A percentile compares a stretch with the other conserved stretches of the same genome.
Evolutionary conservation across 176 grass and related monocot species (phyloP).

Genomic region (Phyllostachys edulis): DNA sequence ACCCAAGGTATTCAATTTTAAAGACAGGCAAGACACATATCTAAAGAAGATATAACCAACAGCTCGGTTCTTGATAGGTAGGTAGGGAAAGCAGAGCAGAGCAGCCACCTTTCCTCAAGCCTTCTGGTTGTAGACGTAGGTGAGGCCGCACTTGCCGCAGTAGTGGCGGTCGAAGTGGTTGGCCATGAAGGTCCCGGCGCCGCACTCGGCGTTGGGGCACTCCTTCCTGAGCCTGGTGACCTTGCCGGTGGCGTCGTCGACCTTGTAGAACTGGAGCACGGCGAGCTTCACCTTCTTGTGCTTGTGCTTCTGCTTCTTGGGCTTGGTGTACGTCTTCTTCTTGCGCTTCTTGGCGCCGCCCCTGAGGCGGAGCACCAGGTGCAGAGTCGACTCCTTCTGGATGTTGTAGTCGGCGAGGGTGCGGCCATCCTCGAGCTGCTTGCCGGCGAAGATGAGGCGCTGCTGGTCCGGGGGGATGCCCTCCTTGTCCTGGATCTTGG

Average conservation of each 20-base stretch:
- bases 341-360: conserved; percentile 86
- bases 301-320: conserved; percentile 83
- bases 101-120: conserved; percentile 37
- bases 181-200: conserved; percentile 77
- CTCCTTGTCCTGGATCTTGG: conserved; percentile 92
- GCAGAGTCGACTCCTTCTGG: conserved; percentile 82
- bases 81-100: conserved; percentile 13
- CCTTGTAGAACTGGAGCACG: conserved; percentile 77
- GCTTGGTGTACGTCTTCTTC: conserved; percentile 91
- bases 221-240: conserved; percentile 77
- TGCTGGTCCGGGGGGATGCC: conserved; percentile 87
- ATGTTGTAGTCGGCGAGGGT: conserved; percentile 97
- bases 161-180: conserved; percentile 90
- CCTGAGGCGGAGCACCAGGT: conserved; percentile 74
- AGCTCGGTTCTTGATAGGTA: background rate
- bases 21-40: conserved; percentile 15
- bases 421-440: conserved; percentile 77
- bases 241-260: conserved; percentile 72
- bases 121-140: conserved; percentile 81
- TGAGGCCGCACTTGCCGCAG: conserved; percentile 87
- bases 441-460: conserved; percentile 84
- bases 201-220: conserved; percentile 73
- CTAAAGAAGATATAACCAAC: conserved; percentile 35
- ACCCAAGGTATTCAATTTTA: conserved; percentile 22
- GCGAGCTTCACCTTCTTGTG: conserved; percentile 85